Evolutionary conservation across 2,329 filamentous ascomycete genomes (phyloP).

Genomic region (Nemania sp.): DNA sequence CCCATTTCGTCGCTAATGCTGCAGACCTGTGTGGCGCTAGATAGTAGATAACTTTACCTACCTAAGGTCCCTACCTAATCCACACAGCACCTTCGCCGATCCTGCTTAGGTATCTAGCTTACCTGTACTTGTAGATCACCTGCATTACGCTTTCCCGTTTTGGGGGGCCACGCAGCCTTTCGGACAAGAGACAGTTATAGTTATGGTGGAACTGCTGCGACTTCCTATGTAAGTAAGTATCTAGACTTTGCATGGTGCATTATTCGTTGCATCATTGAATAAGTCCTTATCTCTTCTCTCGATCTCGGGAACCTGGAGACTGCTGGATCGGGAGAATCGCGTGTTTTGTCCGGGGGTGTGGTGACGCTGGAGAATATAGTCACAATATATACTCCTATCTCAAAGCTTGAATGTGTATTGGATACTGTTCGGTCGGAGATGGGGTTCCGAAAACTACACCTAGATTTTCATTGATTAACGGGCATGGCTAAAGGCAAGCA

Average conservation of each 20-base stretch:
- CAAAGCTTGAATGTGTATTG: neutral
- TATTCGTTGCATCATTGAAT: no score
- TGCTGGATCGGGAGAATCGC: no score
- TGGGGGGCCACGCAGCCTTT: constrained; percentile 1
- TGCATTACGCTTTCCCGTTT: constrained; percentile 30
- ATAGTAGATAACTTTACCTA: neutral
- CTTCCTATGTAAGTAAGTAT: neutral
- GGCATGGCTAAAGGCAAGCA: neutral
- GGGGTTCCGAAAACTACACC: neutral
- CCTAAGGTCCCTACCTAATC: constrained; percentile 1
- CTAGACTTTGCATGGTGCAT: neutral
- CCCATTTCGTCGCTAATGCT: constrained; percentile 5
- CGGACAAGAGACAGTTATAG: no score
- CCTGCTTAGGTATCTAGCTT: no score
- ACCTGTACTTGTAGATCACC: no score
- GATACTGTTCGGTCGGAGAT: neutral
- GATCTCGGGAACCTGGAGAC: no score
- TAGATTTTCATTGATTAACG: neutral
- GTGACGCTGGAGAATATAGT: neutral
- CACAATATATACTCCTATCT: neutral
- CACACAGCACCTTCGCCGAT: neutral
- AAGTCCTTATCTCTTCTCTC: no score
- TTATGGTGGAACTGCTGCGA: neutral
- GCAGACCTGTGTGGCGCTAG: constrained; percentile 14
- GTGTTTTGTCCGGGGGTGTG: neutral